Evolutionary conservation across 306 rosid species (phyloP), one percentile per base, ranked within the genome.

Genomic region (Alnus glutinosa): DNA sequence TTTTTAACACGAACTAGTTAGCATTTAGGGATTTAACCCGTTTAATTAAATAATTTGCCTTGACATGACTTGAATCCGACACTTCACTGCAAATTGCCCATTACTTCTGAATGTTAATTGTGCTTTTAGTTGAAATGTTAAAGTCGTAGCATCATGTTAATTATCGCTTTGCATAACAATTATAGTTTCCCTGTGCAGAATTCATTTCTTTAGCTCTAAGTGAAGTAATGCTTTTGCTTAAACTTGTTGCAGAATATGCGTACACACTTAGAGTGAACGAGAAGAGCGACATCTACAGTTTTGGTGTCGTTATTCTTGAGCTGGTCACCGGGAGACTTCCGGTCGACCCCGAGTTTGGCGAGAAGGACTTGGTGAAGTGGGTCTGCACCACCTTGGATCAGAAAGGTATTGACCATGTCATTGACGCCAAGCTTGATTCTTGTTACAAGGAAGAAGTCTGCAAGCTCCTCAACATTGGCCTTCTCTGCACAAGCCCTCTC

Each of bases 261-360:
- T 94, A 94, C 83, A 92, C 97, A 0, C 93, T 94, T 4, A 84
- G 97, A 75, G 97, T 94, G 80, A 94, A 94, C 39, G 98, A 94
- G 88, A 94, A 94, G 89, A 94, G 98, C 10, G 98, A 94, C 84
- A 92, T 83, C 69, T 94, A 94, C 87, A 94, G 98, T 74, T 94
- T 92, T 34, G 98, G 98, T 2, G 97, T 94, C 70, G 98, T 94
- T 11, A 80, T 94, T 54, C 97, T 94, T 7, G 98, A 94, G 80
- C 74, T 92, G 84, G 92, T 94, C 15, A 89, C 94, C 0, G 94
- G 98, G 78, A 90, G 82, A 62, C 88, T 77, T 55, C 97, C 98
- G 0, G 58, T 90, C 39, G 98, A 92, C 72, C 97, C 93, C 0
- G 97, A 92, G 75, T 92, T 90, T 6, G 98, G 98, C 57, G 98